Base-by-base conservation (phyloP, 2,329 filamentous ascomycete species). In the Ceratocystis cubensis region DNA sequence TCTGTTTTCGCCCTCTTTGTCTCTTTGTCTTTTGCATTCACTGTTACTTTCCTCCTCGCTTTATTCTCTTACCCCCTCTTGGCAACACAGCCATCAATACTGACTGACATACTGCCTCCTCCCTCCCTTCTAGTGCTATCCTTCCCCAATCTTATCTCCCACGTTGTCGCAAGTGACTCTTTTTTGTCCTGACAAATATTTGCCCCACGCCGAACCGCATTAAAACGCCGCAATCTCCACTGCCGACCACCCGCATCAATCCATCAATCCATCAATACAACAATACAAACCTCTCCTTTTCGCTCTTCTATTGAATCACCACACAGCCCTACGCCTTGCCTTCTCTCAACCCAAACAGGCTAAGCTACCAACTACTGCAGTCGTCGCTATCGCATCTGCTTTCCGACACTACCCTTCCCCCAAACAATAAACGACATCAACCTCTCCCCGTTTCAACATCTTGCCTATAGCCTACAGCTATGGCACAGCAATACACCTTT, bases 401-500 rank as follows among this genome's bases (percentile, higher is more conserved):
- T 44, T 20, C 46, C 46, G 22, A 25, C 46, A 50, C 37, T 8
- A 3, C 13, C 46, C 45, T 28, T 3, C 45, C 33, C 20, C 13
- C 5, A n/a, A 37, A 7, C 30, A 37, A 17, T 41, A 20, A 25
- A 20, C 17, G 46, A 50, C 7, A 50, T 22, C 46, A 41, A 41
- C 10, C 37, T 41, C 17, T 50, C 6, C 46, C 46, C 46, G 10
- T 50, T 25, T 50, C 53, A 30, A 57, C 53, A 17, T 28, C 53
- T 30, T n/a, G 13, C 37, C 37, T 3, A 41, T 30, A 17, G 53
- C 15, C 15, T n/a, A 1, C 25, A 57, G 53, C 20, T 28, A 67
- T 68, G 61, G 66, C 65, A 57, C 66, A 70, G 69, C 64, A 50
- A 46, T 65, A 57, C 30, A 59, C 64, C 20, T 65, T 65, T 44